These are phyloP conservation scores for Cercospora sp. DNA, from an alignment of 2,329 filamentous ascomycete species.

Conservation along the genomic window DNA sequence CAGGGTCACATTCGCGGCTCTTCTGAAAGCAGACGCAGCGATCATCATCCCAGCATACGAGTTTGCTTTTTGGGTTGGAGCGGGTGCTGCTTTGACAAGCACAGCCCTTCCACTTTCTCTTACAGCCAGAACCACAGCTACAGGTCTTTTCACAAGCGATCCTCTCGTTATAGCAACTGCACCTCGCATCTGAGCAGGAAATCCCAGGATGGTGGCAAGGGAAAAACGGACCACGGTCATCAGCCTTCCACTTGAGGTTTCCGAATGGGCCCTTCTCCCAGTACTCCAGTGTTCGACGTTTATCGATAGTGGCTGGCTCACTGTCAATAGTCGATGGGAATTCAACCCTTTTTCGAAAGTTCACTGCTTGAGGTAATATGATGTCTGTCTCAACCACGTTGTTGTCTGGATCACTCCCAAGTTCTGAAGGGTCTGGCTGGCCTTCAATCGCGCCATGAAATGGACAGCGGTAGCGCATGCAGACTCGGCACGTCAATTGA, in stretches of 20 bases:
- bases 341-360: constrained; percentile 33
- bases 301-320: background rate
- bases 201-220: constrained; percentile 68
- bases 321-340: constrained; percentile 25
- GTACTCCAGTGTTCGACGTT: constrained; percentile 17
- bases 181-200: constrained; percentile 61
- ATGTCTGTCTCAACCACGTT: constrained; percentile 35
- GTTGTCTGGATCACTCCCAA: constrained; percentile 23
- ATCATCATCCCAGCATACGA: constrained; percentile 42
- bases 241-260: constrained; percentile 16
- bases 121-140: constrained; percentile 62
- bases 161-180: constrained; percentile 61
- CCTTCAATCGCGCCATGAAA: constrained; percentile 46
- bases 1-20: constrained; percentile 78
- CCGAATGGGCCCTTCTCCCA: constrained; percentile 24
- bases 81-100: constrained; percentile 34
- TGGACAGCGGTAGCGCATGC: constrained; percentile 38
- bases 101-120: constrained; percentile 50
- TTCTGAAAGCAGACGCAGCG: constrained; percentile 69
- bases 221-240: constrained; percentile 58
- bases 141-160: constrained; percentile 75
- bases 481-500: constrained; percentile 33
- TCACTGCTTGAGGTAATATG: constrained; percentile 35
- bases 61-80: constrained; percentile 42
- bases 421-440: constrained; percentile 4